Conservation (phyloP, 2,329 filamentous ascomycete species). For the Phaeosphaeriaceae sp. region DNA sequence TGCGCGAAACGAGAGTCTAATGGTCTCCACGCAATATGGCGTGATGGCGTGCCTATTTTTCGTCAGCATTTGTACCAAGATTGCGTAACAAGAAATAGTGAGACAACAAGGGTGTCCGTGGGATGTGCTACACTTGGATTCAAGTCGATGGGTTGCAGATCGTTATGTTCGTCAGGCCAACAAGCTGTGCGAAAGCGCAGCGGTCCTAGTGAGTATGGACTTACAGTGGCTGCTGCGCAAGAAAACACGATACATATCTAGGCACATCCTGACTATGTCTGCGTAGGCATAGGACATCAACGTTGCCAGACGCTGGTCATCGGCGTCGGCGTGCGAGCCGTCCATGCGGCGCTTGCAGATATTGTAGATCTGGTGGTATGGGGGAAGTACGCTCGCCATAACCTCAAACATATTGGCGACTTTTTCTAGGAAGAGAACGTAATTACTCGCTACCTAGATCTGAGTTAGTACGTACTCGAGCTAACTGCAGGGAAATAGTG, state of each 20-base stretch:
- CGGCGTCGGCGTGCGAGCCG: slow-evolving; percentile 2
- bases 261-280: slow-evolving; percentile 33
- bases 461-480: background rate
- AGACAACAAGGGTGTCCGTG: background rate
- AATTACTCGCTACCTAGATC: slow-evolving; percentile 28
- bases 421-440: slow-evolving; percentile 31
- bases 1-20: slow-evolving; percentile 39
- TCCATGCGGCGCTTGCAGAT: slow-evolving; percentile 14
- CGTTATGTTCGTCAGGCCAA: background rate
- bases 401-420: slow-evolving; percentile 32
- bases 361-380: slow-evolving; percentile 30
- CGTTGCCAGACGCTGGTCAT: slow-evolving; percentile 16
- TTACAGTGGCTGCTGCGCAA: slow-evolving; percentile 30
- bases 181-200: background rate
- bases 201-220: slow-evolving; percentile 17
- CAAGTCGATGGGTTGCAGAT: background rate
- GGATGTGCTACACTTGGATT: background rate
- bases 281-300: slow-evolving; percentile 36
- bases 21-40: slow-evolving; percentile 30
- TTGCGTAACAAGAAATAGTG: slow-evolving; percentile 8
- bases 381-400: slow-evolving; percentile 28
- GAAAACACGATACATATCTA: slow-evolving; percentile 38
- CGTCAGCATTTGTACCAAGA: slow-evolving; percentile 20
- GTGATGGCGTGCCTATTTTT: slow-evolving; percentile 27
- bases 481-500: background rate